These are phyloP conservation scores for Neurospora sp. DNA, from an alignment of 495 filamentous ascomycete genomes.

Conservation along the genomic window DNA sequence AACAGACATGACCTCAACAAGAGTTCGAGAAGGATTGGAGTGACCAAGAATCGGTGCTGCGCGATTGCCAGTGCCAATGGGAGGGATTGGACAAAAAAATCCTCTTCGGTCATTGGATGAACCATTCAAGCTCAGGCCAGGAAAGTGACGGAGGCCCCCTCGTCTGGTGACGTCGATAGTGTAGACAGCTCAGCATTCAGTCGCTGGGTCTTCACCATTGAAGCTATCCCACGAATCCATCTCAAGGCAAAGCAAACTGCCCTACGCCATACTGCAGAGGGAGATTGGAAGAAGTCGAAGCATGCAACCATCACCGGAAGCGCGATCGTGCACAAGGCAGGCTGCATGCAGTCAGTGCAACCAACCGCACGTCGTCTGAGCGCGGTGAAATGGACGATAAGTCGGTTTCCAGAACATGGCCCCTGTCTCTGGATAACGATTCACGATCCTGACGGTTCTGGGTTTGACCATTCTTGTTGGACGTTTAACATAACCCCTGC, in stretches of 20 bases:
- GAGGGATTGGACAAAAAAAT: background rate
- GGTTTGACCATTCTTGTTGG: background rate
- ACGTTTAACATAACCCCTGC: background rate
- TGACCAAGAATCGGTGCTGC: too few species aligned
- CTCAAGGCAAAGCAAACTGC: background rate
- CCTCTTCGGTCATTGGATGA: background rate
- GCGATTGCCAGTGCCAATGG: background rate
- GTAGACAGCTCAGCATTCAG: background rate
- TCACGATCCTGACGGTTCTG: background rate
- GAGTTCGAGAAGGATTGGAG: background rate
- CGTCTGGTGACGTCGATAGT: background rate
- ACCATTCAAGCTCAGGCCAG: background rate
- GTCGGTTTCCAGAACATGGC: background rate
- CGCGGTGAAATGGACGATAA: background rate
- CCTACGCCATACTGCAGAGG: background rate
- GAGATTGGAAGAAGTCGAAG: background rate
- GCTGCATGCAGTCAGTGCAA: background rate
- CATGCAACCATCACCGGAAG: background rate
- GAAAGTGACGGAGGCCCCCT: background rate
- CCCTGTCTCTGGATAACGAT: background rate
- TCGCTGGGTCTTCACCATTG: background rate
- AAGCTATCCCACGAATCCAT: background rate
- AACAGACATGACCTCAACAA: background rate
- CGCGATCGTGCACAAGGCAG: background rate
- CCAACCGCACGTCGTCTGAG: background rate